These are phyloP conservation scores for Cladochytrium replicatum DNA, from an alignment of 192 early-diverging fungal species.

Conservation along the genomic window DNA sequence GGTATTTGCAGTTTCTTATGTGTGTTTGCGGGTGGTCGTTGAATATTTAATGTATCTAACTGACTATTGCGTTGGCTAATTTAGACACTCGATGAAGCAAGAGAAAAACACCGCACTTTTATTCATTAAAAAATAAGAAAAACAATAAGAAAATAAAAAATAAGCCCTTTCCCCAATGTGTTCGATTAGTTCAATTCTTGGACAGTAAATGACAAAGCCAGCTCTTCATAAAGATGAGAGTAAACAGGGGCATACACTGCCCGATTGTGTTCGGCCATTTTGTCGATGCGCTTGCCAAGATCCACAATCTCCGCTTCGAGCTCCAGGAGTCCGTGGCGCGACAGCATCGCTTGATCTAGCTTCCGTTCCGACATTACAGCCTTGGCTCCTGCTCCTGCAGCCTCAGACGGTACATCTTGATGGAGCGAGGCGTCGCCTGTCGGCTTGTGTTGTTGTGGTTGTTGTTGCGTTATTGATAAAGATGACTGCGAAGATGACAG, in stretches of 20 bases:
- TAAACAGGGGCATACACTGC: slow-evolving; percentile 18
- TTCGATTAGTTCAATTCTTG: no score
- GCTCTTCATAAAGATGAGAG: slow-evolving; percentile 11
- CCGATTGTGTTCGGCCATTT: slow-evolving; percentile 21
- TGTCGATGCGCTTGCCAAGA: slow-evolving; percentile 20
- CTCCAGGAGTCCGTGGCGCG: slow-evolving; percentile 21
- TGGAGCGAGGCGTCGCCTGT: neutral
- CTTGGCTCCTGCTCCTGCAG: neutral
- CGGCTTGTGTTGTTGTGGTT: neutral
- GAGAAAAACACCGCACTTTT: no score
- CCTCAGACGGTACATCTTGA: no score
- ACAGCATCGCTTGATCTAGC: slow-evolving; percentile 18
- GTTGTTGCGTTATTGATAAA: neutral
- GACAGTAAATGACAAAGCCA: no score
- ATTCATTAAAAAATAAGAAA: no score
- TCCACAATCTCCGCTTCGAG: slow-evolving; percentile 26
- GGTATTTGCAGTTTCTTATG: no score
- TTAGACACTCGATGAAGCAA: no score
- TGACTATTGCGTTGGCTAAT: no score
- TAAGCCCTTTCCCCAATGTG: no score
- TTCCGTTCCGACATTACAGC: neutral
- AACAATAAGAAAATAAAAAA: no score
- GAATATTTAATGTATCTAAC: no score
- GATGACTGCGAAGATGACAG: neutral
- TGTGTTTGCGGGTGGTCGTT: no score